phyloP scores from a whole-genome alignment of 23 red algal genomes.

The Cyanidioschyzon merolae region DNA sequence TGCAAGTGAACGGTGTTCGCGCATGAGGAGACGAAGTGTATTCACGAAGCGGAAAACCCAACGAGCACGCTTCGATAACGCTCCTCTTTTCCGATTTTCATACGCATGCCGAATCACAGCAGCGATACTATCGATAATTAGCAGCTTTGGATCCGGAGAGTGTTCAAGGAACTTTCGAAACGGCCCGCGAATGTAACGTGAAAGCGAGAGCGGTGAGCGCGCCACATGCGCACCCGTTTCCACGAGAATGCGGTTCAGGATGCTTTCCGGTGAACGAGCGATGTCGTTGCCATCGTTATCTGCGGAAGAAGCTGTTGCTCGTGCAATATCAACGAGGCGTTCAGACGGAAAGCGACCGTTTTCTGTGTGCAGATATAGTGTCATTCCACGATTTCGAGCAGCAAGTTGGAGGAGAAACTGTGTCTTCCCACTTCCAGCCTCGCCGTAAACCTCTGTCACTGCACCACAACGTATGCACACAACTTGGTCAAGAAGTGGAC shows the following conservation, averaged over 20 bases:
- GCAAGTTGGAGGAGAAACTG: slow-evolving; percentile 28
- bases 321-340: background rate
- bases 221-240: background rate
- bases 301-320: background rate
- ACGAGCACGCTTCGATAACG: background rate
- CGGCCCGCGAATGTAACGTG: background rate
- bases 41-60: background rate
- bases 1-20: background rate
- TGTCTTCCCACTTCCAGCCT: slow-evolving; percentile 26
- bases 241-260: background rate
- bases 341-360: background rate
- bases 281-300: background rate
- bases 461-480: background rate
- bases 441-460: slow-evolving; percentile 23
- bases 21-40: background rate
- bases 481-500: background rate
- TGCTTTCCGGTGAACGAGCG: background rate
- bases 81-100: background rate
- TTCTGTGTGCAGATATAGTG: background rate
- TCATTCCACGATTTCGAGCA: background rate
- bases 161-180: background rate
- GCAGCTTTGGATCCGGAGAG: background rate
- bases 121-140: slow-evolving; percentile 10
- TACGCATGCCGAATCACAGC: background rate
- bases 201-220: background rate